Evolutionary conservation across 495 filamentous ascomycete species (phyloP).

Genomic region (Xylaria curta): DNA sequence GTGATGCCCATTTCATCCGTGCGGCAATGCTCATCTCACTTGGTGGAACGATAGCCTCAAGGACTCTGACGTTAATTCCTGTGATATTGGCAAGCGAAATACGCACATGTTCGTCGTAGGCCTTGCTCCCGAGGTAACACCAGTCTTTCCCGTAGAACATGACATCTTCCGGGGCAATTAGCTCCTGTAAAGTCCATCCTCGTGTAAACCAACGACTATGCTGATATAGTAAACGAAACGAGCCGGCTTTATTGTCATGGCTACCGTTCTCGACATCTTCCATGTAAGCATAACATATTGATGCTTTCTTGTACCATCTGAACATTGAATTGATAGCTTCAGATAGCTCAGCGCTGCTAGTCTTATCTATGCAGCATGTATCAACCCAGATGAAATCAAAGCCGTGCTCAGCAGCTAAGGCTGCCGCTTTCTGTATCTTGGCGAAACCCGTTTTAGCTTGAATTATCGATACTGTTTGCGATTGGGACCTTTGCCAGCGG

Average conservation of each 20-base stretch:
- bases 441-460: slow-evolving; percentile 2
- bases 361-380: slow-evolving; percentile 26
- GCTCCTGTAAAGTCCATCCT: slow-evolving; percentile 17
- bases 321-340: slow-evolving; percentile 20
- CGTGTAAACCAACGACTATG: slow-evolving; percentile 14
- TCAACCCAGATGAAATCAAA: slow-evolving; percentile 23
- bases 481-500: background rate
- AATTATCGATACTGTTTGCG: background rate
- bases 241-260: background rate
- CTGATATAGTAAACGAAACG: background rate
- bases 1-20: slow-evolving; percentile 24
- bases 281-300: slow-evolving; percentile 25
- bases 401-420: slow-evolving; percentile 10
- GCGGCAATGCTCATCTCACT: slow-evolving; percentile 14
- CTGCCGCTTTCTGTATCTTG: slow-evolving; percentile 18
- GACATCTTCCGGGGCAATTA: slow-evolving; percentile 17
- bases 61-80: background rate
- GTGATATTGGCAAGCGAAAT: background rate
- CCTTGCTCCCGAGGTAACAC: slow-evolving; percentile 11
- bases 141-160: slow-evolving; percentile 9
- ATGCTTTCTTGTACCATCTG: slow-evolving; percentile 22
- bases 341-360: slow-evolving; percentile 10
- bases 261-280: slow-evolving; percentile 14
- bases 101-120: background rate
- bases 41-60: background rate